Evolutionary conservation across 176 grass and related monocot genomes (phyloP), one percentile per base, ranked within the genome.

Genomic region (Avena eriantha): DNA sequence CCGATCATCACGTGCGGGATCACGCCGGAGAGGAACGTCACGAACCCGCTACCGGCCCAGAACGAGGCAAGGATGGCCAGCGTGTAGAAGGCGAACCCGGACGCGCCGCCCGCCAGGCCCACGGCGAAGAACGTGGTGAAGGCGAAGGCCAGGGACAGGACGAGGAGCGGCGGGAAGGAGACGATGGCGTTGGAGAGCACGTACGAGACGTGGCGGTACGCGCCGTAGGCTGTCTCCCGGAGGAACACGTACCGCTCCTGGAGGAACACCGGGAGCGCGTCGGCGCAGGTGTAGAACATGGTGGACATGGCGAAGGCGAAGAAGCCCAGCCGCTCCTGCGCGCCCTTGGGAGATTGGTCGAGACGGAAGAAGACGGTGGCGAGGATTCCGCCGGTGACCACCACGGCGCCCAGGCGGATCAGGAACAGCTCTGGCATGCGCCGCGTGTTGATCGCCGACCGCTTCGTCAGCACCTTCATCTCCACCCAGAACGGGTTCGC

Each of bases 231-330:
- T 0, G 96, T 98, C 88, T 98, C 96, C 2, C 96, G 74, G 18
- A 95, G 83, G 84, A 95, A 98, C 4, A 98, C 90, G 88, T 88
- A 92, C 39, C 96, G 92, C 88, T 98, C 96, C 7, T 98, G 80
- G 64, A 98, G 93, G 88, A 98, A 98, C 67, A 98, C 93, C 0
- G 96, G 96, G 4, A 98, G 94, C 43, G 96, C 96, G 89, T 98
- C 96, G 10, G 96, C 93, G 81, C 96, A 95, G 60, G 94, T 95
- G 80, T 95, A 98, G 88, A 93, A 98, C 93, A 94, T 98, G 74
- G 96, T 98, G 72, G 96, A 95, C 96, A 98, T 98, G 92, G 90
- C 88, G 87, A 98, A 89, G 63, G 96, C 96, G 68, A 98, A 98
- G 93, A 98, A 98, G 21, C 96, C 93, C 2, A 98, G 88, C 61